Base-by-base conservation (phyloP, 1,139 yeast genomes). In the Magnusiomyces ingens region DNA sequence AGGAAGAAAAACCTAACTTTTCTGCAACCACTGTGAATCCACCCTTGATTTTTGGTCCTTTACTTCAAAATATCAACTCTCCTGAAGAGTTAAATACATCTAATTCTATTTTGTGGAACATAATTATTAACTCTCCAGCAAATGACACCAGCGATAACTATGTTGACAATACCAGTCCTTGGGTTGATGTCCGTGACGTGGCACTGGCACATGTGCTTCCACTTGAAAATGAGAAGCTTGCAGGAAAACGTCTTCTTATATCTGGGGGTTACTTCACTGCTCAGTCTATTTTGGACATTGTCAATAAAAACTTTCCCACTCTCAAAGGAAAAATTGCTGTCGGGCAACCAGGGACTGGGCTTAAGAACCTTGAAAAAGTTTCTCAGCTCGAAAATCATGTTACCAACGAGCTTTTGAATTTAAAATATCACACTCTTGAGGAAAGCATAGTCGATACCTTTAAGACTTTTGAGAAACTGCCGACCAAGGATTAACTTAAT, bases 111-210 rank as follows among this genome's bases (percentile, higher is more conserved):
- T 46, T 53, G 19, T 50, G 59, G 40, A 58, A 60, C 49, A 49
- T 59, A 32, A 49, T 45, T 45, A 11, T 35, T 6, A 35, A 35
- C n/a, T 17, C 41, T 6, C 12, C 11, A 18, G 41, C 48, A 10
- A 17, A 35, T 8, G 48, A 36, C 21, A 54, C 47, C 50, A 51
- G 18, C 47, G 57, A 13, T 15, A 44, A 17, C 13, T 55, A 55
- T 44, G 36, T 52, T 17, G 45, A 48, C 3, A 19, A 6, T 3
- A 32, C 55, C 45, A 32, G 35, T 51, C 51, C 60, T 37, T 65
- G 64, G 63, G 70, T 75, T 45, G 83, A 80, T 60, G 84, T 80
- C 1, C 69, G 83, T 52, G 82, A 80, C 60, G 76, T 77, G 8
- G 81, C 83, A 3, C 64, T 62, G 55, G 80, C 80, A 13, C 84